phyloP scores from a whole-genome alignment of 495 filamentous ascomycete species.

The Penicillium alfredii region DNA sequence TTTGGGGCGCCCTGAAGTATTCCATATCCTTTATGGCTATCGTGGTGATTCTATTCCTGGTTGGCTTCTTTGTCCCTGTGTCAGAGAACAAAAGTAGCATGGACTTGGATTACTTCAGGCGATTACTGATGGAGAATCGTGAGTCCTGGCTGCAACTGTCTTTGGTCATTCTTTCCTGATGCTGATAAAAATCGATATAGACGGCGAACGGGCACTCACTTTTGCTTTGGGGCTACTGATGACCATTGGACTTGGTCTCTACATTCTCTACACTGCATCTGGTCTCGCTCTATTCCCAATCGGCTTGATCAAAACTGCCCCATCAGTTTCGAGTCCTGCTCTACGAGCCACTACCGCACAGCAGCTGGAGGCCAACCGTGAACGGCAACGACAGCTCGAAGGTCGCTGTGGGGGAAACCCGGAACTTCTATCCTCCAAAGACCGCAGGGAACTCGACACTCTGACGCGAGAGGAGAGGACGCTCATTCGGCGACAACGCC shows the following conservation, averaged over 20 bases:
- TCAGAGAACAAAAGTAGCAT: slow-evolving; percentile 55
- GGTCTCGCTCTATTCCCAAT: slow-evolving; percentile 87
- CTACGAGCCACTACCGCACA: slow-evolving; percentile 67
- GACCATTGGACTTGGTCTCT: slow-evolving; percentile 76
- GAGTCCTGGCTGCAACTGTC: too few relatives aligned
- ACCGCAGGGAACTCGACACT: slow-evolving; percentile 80
- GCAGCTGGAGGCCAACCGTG: slow-evolving; percentile 77
- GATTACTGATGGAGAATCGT: slow-evolving; percentile 76
- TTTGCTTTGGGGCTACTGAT: slow-evolving; percentile 83
- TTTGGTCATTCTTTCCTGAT: too few relatives aligned
- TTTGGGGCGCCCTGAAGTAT: slow-evolving; percentile 86
- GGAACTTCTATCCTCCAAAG: slow-evolving; percentile 71
- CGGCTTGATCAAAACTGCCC: slow-evolving; percentile 82
- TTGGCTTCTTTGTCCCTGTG: slow-evolving; percentile 89
- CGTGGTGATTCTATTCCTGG: slow-evolving; percentile 74
- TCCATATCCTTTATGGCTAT: slow-evolving; percentile 78
- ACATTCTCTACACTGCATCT: slow-evolving; percentile 79
- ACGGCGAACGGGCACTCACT: slow-evolving; percentile 85
- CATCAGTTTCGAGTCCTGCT: slow-evolving; percentile 70
- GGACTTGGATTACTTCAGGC: slow-evolving; percentile 88
- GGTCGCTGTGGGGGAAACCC: slow-evolving; percentile 72
- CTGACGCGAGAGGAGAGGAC: slow-evolving; percentile 87
- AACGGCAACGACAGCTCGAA: slow-evolving; percentile 86
- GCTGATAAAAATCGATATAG: slow-evolving; percentile 35
- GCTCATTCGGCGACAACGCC: slow-evolving; percentile 78